Base-by-base conservation (phyloP, 2,329 filamentous ascomycete genomes). In the Dactylella cylindrospora region DNA sequence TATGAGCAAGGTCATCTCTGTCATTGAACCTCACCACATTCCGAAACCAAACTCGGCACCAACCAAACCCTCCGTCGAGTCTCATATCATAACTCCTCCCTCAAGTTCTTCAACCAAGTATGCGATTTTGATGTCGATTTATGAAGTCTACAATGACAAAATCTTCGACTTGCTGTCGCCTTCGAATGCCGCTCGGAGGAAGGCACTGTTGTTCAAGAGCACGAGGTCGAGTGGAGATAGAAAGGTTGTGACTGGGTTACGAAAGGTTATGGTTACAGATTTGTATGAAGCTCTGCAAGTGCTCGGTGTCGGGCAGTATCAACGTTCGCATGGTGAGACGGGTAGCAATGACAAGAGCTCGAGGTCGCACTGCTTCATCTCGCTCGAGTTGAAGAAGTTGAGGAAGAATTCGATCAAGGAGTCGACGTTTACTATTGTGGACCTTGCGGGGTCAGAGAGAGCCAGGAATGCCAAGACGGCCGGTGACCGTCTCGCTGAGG, bases 91-190 rank as follows among this genome's bases (percentile, higher is more conserved):
- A 3, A 22, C 45, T 26, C 43, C 33, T 13, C 25, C 31, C 19
- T 32, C 36, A 4, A 35, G 43, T 10, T 43, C 57, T 9, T 54
- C 49, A 4, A 38, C 25, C 19, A 57, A 95, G 67, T 96, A 96
- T 68, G 85, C 86, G 3, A 83, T 98, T 49, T 77, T 98, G 8
- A 79, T 98, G 17, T 95, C 90, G 49, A 98, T 98, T 90, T 97
- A 97, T 73, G 93, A 98, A 73, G 91, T 98, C 1, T 96, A 98
- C 76, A 98, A 98, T 70, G 91, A 98, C 74, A 84, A 90, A 28
- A 97, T 98, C 67, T 97, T 94, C 72, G 93, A 98, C 70, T 82
- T 98, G 0, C 77, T 98, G 1, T 86, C 85, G 0, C 51, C 64
- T 3, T 49, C 46, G 5, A 64, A 57, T 78, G 79, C 66, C 79